Conservation (phyloP, 768 basidiomycete genomes). For the Tylopilus felleus region DNA sequence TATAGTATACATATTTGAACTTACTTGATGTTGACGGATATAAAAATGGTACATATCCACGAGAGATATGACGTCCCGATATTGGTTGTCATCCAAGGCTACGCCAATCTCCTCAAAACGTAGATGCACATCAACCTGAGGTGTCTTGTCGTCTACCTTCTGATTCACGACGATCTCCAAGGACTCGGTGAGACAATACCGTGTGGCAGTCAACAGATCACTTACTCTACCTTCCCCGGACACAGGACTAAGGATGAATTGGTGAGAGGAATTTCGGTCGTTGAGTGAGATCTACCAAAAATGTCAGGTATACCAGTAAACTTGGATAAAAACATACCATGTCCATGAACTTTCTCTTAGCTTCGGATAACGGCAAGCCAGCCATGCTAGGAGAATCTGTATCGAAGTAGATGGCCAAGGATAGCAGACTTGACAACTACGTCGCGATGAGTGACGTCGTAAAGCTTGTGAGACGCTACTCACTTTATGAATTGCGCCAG, state of each 20-base stretch:
- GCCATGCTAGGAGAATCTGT: slow-evolving; percentile 84
- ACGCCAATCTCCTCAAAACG: slow-evolving; percentile 93
- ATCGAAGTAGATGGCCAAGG: slow-evolving; percentile 91
- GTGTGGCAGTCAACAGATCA: neutral
- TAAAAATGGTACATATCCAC: slow-evolving; percentile 98
- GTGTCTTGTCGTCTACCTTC: slow-evolving; percentile 64
- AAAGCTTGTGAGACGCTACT: neutral
- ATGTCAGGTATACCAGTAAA: slow-evolving; percentile 2
- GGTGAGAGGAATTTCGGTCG: slow-evolving; percentile 52
- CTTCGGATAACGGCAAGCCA: slow-evolving; percentile 60
- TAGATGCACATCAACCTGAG: slow-evolving; percentile 84
- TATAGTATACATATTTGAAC: slow-evolving; percentile 7
- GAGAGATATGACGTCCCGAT: slow-evolving; percentile 87
- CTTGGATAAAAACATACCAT: slow-evolving; percentile 46
- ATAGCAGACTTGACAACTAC: slow-evolving; percentile 82
- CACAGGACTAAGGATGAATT: slow-evolving; percentile 93
- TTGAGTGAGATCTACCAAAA: slow-evolving; percentile 49
- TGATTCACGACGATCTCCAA: slow-evolving; percentile 78
- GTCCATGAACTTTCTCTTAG: slow-evolving; percentile 66
- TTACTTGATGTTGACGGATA: slow-evolving; percentile 75
- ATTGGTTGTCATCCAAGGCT: slow-evolving; percentile 89
- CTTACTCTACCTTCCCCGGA: slow-evolving; percentile 88
- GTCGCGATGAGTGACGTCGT: slow-evolving; percentile 3
- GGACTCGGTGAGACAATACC: slow-evolving; percentile 2
- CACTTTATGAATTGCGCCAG: slow-evolving; percentile 88